Conservation (phyloP, 306 rosid genomes). For the Pachyrhizus erosus region DNA sequence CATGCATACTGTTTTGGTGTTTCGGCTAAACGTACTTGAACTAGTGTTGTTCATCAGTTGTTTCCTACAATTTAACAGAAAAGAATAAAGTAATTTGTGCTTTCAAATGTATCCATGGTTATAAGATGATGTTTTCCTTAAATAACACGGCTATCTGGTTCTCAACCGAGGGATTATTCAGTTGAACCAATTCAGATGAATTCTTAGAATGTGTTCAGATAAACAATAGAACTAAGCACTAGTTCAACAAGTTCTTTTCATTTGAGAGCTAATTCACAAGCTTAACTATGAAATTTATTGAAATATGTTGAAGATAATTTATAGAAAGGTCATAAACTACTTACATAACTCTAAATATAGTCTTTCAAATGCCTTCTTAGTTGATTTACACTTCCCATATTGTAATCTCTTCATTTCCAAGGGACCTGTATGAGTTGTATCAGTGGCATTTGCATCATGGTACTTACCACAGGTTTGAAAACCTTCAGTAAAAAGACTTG, state of each 20-base stretch:
- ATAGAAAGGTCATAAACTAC: background rate
- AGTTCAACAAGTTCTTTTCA: background rate
- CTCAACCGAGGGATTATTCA: background rate
- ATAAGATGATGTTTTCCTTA: background rate
- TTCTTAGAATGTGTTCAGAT: background rate
- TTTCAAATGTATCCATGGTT: constrained; percentile 12
- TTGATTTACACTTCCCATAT: background rate
- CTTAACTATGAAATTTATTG: background rate
- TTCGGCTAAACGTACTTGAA: constrained; percentile 26
- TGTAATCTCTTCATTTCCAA: background rate
- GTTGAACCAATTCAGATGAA: no score
- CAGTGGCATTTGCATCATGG: background rate
- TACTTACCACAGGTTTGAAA: background rate
- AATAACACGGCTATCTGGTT: background rate
- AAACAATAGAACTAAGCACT: background rate
- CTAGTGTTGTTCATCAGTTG: constrained; percentile 11
- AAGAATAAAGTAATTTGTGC: background rate
- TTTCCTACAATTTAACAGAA: constrained; percentile 2
- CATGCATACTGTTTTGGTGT: constrained; percentile 39
- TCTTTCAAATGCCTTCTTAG: background rate
- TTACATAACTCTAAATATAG: background rate
- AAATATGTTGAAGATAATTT: background rate
- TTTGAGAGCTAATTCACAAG: background rate
- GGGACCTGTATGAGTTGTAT: background rate
- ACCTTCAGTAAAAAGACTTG: no score